Evolutionary conservation across 2,329 filamentous ascomycete genomes (phyloP).

Genomic region (Colletotrichum endophyticum): DNA sequence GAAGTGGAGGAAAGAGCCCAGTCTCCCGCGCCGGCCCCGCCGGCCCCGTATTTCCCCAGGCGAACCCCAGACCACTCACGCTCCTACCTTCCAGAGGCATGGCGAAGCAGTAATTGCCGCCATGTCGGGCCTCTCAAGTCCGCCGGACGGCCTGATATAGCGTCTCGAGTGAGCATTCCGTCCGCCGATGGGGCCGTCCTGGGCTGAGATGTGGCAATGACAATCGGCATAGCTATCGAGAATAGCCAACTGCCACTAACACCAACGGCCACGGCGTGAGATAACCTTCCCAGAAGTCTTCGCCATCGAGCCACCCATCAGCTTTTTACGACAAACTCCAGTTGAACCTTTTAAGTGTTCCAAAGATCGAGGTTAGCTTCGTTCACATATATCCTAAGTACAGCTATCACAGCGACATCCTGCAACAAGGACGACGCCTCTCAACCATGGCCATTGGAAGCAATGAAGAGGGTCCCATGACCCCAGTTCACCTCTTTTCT

Average conservation of each 20-base stretch:
- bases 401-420: background rate
- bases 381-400: background rate
- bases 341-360: too few relatives aligned
- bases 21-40: background rate
- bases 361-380: background rate
- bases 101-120: background rate
- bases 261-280: background rate
- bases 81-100: background rate
- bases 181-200: conserved; percentile 3
- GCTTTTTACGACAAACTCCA: background rate
- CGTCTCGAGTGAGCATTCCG: background rate
- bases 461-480: conserved; percentile 24
- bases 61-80: background rate
- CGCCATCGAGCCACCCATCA: background rate
- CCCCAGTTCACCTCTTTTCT: conserved; percentile 71
- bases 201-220: background rate
- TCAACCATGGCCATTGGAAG: conserved; percentile 4
- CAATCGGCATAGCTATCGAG: background rate
- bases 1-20: background rate
- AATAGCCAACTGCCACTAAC: background rate
- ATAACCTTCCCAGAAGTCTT: background rate
- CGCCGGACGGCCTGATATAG: background rate
- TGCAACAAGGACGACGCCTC: background rate
- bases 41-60: conserved; percentile 2
- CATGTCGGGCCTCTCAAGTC: background rate